Evolutionary conservation across 2,329 filamentous ascomycete species (phyloP).

Genomic region (Xylaria sp.): DNA sequence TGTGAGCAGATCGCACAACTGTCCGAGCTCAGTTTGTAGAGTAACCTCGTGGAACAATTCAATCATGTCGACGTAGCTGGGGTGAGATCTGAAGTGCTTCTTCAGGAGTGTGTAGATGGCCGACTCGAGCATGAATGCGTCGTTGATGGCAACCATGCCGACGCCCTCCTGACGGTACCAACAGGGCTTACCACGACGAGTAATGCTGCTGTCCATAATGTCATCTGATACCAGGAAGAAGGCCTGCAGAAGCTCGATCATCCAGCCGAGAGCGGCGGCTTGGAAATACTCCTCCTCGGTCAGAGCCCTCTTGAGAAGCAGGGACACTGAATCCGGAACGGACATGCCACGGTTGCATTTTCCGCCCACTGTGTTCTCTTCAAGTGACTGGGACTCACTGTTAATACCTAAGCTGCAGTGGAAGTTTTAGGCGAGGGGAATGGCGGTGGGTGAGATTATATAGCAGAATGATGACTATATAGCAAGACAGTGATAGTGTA

Average conservation of each 20-base stretch:
- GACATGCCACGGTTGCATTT: slow-evolving; percentile 99
- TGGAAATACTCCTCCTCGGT: slow-evolving; percentile 87
- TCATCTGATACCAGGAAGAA: slow-evolving; percentile 99
- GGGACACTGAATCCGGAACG: slow-evolving; percentile 87
- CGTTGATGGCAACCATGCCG: slow-evolving; percentile 97
- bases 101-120: slow-evolving; percentile 91
- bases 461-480: not conserved
- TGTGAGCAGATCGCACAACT: slow-evolving; percentile 93
- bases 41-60: slow-evolving; percentile 97
- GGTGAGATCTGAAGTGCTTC: slow-evolving; percentile 90
- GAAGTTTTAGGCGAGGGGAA: not conserved
- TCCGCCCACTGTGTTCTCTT: slow-evolving; percentile 88
- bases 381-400: slow-evolving; percentile 70
- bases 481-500: not conserved
- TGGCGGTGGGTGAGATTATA: not conserved
- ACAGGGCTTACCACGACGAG: slow-evolving; percentile 91
- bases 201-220: slow-evolving; percentile 97
- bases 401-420: slow-evolving; percentile 14
- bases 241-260: slow-evolving; percentile 97
- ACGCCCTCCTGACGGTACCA: slow-evolving; percentile 94
- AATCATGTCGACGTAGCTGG: slow-evolving; percentile 87
- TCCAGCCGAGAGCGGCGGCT: slow-evolving; percentile 90
- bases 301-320: slow-evolving; percentile 78
- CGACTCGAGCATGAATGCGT: slow-evolving; percentile 93
- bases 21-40: slow-evolving; percentile 94